Base-by-base conservation (phyloP, 352 stramenopile genomes). In the Blastocystis sp. region DNA sequence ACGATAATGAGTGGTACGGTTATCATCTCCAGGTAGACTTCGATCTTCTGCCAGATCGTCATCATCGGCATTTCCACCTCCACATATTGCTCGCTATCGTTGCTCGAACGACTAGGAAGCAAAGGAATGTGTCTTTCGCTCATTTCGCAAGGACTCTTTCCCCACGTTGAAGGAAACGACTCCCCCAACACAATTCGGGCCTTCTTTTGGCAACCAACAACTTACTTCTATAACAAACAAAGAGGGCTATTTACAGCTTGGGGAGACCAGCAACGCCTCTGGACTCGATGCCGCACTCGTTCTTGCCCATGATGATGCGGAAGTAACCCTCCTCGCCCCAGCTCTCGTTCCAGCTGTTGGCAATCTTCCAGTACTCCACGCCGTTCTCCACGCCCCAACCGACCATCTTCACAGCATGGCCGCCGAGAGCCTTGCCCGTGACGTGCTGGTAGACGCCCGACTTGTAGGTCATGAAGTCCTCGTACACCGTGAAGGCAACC, bases 291-390 rank as follows among this genome's bases (percentile, higher is more conserved):
- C 89, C 89, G 74, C 89, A 91, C 59, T 92, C 89, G 74, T 93
- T 89, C 2, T 70, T 64, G 14, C 91, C 91, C 21, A 90, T 76
- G 4, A 90, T 59, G 52, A 93, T 93, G 28, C 91, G 79, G 91
- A 93, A 93, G 24, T 91, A 87, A 34, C 91, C 91, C 11, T 91
- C 68, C 71, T 92, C 91, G 45, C 91, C 91, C 91, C 91, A 93
- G 2, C 77, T 89, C 28, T 92, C 81, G 76, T 91, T 91, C 90
- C 90, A 92, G 14, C n/a, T 89, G 77, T 92, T 92, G 11, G 71
- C 69, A 59, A 91, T 87, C 42, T 90, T 74, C 90, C 90, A 92
- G 74, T 92, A 92, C 54, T 87, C 76, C 45, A 66, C 52, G 45
- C 90, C 90, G 69, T 91, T 91, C 57, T 92, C 90, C 21, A 82